These are phyloP conservation scores for Tulasnella sp. DNA, from an alignment of 768 basidiomycete genomes.

Conservation along the genomic window DNA sequence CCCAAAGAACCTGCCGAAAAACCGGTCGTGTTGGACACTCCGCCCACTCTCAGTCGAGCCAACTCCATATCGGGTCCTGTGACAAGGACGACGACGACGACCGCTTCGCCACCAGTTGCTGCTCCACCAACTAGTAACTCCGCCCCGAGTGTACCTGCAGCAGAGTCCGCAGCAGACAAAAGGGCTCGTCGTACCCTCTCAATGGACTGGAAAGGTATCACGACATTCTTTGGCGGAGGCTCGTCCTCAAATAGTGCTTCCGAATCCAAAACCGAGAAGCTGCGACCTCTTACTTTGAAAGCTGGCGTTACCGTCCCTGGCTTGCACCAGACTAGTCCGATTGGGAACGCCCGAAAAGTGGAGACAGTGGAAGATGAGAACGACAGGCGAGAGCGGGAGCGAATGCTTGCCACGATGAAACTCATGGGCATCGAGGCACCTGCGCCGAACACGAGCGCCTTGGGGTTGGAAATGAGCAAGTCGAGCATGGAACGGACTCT, in stretches of 20 bases:
- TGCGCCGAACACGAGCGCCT: conserved; percentile 34
- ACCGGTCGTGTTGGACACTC: conserved; percentile 2
- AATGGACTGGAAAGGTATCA: conserved; percentile 72
- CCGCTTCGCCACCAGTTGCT: conserved; percentile 7
- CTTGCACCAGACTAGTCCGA: conserved; percentile 27
- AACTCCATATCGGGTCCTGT: neutral
- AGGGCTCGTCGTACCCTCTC: conserved; percentile 48
- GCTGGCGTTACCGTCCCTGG: conserved; percentile 41
- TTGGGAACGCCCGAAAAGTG: conserved; percentile 48
- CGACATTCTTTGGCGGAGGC: conserved; percentile 44
- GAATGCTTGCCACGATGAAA: conserved; percentile 83
- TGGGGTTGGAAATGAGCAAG: conserved; percentile 27
- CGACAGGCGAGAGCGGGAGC: conserved; percentile 73
- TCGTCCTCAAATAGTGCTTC: conserved; percentile 46
- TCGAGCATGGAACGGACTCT: conserved; percentile 28
- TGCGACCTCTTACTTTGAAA: conserved; percentile 64
- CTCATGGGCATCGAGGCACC: conserved; percentile 81
- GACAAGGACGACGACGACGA: neutral
- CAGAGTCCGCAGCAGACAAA: conserved; percentile 35
- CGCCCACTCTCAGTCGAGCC: neutral
- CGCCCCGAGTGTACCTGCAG: conserved; percentile 18
- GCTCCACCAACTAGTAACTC: conserved; percentile 11
- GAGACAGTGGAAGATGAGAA: conserved; percentile 90
- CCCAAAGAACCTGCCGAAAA: conserved; percentile 27
- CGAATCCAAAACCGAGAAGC: conserved; percentile 26